Evolutionary conservation across 2,329 filamentous ascomycete genomes (phyloP).

Genomic region (Microsporum audouinii): DNA sequence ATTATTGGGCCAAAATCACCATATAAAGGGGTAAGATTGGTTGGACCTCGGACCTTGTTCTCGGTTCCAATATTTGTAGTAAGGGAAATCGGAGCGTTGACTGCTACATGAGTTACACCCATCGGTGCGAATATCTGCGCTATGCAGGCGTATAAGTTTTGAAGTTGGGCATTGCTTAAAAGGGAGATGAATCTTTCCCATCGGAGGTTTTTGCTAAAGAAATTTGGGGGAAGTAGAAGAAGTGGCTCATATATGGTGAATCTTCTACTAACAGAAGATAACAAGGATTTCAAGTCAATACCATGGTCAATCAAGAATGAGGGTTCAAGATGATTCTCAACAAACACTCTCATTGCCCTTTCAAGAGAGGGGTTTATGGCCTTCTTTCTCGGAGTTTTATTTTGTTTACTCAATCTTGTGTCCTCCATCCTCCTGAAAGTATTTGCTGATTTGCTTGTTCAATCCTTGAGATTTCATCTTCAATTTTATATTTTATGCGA

Average conservation of each 20-base stretch:
- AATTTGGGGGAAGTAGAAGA: constrained; percentile 43
- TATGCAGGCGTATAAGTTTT: constrained; percentile 34
- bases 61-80: constrained; percentile 30
- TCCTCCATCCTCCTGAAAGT: background rate
- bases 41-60: constrained; percentile 65
- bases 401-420: background rate
- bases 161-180: constrained; percentile 18
- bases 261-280: constrained; percentile 27
- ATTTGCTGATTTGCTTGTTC: too few species aligned
- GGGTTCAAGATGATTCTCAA: constrained; percentile 18
- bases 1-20: constrained; percentile 58
- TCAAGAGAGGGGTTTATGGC: constrained; percentile 22
- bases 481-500: too few species aligned
- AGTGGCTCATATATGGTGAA: constrained; percentile 49
- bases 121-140: constrained; percentile 27
- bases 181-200: constrained; percentile 23
- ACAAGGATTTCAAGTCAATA: constrained; percentile 6
- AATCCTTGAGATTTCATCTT: background rate
- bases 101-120: constrained; percentile 44
- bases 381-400: background rate
- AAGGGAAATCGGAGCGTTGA: constrained; percentile 46
- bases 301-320: constrained; percentile 12
- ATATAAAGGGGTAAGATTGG: constrained; percentile 55
- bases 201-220: constrained; percentile 27
- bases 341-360: constrained; percentile 22